Evolutionary conservation across 805 yeast species (phyloP).

Genomic region (Cyberlindnera mrakii): DNA sequence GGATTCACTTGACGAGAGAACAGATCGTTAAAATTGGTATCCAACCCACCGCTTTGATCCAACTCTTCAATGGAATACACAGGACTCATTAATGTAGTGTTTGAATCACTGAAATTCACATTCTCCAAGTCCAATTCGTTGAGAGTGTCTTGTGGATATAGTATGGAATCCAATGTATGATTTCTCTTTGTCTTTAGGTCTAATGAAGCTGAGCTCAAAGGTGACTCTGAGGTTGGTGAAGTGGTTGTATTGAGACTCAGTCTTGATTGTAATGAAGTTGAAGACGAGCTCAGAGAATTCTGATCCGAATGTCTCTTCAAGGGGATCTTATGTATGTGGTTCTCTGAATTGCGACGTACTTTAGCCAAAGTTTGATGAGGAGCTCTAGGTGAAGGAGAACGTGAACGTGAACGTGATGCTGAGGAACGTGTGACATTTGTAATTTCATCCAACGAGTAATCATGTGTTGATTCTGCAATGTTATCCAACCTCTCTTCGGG

Average conservation of each 20-base stretch:
- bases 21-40: constrained; percentile 5
- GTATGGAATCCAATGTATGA: constrained; percentile 9
- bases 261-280: constrained; percentile 13
- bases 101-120: constrained; percentile 14
- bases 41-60: constrained; percentile 1
- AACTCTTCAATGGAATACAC: constrained; percentile 12
- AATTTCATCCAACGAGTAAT: constrained; percentile 20
- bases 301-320: not conserved
- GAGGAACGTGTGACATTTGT: constrained; percentile 7
- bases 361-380: constrained; percentile 10
- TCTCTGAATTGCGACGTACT: constrained; percentile 12
- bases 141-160: constrained; percentile 1
- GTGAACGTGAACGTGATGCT: constrained; percentile 3
- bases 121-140: constrained; percentile 9
- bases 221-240: constrained; percentile 11
- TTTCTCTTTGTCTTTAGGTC: constrained; percentile 10
- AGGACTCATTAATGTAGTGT: constrained; percentile 15
- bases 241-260: constrained; percentile 7
- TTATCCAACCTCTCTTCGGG: constrained; percentile 21
- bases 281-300: constrained; percentile 3
- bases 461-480: constrained; percentile 18
- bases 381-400: constrained; percentile 11
- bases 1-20: not conserved
- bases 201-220: constrained; percentile 10
- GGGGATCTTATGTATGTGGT: constrained; percentile 18